Conservation (phyloP, 1,284 basidiomycete genomes). For the Ganoderma multipileum region DNA sequence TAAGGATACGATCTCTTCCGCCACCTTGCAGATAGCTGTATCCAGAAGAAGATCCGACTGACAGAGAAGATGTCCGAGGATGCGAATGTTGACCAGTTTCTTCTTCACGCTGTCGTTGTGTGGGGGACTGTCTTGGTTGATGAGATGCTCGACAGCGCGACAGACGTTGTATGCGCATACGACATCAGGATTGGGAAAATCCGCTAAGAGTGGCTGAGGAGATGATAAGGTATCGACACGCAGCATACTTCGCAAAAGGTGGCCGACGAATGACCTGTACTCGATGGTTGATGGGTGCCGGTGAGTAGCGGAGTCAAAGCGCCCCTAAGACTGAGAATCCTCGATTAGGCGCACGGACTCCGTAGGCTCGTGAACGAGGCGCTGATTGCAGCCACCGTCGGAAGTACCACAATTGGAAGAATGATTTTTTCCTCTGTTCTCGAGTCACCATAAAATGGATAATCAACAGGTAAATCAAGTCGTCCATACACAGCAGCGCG, state of each 20-base stretch:
- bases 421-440: neutral
- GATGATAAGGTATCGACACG: neutral
- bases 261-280: too few relatives aligned
- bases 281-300: too few relatives aligned
- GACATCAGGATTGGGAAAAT: neutral
- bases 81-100: slow-evolving; percentile 1
- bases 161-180: neutral
- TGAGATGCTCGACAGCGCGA: neutral
- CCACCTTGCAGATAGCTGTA: neutral
- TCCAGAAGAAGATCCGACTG: neutral
- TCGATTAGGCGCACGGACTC: too few relatives aligned
- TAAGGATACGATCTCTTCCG: neutral
- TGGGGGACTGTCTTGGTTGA: neutral
- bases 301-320: too few relatives aligned
- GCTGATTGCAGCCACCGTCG: too few relatives aligned
- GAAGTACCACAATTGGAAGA: too few relatives aligned
- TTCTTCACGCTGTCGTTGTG: neutral
- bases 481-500: neutral
- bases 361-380: too few relatives aligned
- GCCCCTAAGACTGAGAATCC: too few relatives aligned
- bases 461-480: neutral
- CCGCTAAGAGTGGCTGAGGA: neutral
- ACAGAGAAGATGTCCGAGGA: neutral
- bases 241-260: neutral
- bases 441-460: neutral